Evolutionary conservation across 805 yeast genomes (phyloP).

Genomic region (Hanseniaspora nectarophila): DNA sequence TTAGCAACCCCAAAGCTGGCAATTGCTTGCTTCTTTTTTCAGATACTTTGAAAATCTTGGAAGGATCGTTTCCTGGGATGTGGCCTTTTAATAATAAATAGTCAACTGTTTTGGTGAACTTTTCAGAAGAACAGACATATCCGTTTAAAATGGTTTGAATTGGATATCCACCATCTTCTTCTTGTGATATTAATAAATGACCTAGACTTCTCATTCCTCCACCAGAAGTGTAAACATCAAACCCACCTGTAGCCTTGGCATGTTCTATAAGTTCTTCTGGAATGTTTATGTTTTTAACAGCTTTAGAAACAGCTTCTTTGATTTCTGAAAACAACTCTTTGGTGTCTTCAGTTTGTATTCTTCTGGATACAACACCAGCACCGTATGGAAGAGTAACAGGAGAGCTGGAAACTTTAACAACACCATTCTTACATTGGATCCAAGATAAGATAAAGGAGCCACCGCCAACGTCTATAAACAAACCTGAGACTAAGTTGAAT

Average conservation of each 20-base stretch:
- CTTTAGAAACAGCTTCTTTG: slow-evolving; percentile 38
- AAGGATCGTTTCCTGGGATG: slow-evolving; percentile 34
- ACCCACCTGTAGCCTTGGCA: slow-evolving; percentile 48
- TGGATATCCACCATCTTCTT: slow-evolving; percentile 41
- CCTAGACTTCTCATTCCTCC: slow-evolving; percentile 68
- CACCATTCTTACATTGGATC: slow-evolving; percentile 49
- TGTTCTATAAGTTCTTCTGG: slow-evolving; percentile 41
- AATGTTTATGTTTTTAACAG: slow-evolving; percentile 39
- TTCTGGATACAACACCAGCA: slow-evolving; percentile 52
- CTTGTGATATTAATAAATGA: slow-evolving; percentile 41
- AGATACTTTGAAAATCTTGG: slow-evolving; percentile 50
- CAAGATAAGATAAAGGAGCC: slow-evolving; percentile 60
- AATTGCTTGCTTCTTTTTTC: slow-evolving; percentile 53
- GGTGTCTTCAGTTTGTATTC: slow-evolving; percentile 41
- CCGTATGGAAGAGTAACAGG: slow-evolving; percentile 65
- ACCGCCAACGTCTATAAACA: slow-evolving; percentile 65
- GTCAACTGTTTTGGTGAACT: slow-evolving; percentile 41
- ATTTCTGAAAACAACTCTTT: slow-evolving; percentile 44
- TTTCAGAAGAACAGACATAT: slow-evolving; percentile 45
- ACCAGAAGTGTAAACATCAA: slow-evolving; percentile 55
- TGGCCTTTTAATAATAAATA: slow-evolving; percentile 39
- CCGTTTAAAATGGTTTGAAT: slow-evolving; percentile 62
- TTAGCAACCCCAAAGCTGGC: slow-evolving; percentile 55
- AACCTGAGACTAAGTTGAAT: slow-evolving; percentile 51
- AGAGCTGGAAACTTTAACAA: slow-evolving; percentile 39